Evolutionary conservation across 2,329 filamentous ascomycete species (phyloP), one percentile per base, ranked within the genome.

Genomic region (Calonectria hawksworthii): DNA sequence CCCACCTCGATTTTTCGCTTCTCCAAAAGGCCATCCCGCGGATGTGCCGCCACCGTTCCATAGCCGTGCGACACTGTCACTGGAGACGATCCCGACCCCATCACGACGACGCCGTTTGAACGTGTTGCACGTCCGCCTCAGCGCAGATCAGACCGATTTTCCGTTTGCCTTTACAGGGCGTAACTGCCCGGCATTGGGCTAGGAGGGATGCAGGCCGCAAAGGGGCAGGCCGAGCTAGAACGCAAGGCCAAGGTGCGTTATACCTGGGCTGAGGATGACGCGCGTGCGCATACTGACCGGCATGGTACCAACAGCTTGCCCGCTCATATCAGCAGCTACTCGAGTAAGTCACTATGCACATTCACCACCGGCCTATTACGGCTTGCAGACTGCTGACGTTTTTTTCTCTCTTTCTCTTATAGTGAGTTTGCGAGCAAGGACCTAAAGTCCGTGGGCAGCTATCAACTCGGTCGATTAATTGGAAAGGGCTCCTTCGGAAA

Each of bases 401-500:
- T 41, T 30, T 41, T 21, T 28, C 5, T 23, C n/a, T 16, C 11
- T n/a, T 30, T 85, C 16, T 41, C 16, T 41, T 41, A 1, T 4
- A 98, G 95, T 88, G 96, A 99, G 87, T 99, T 99, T 88, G 94
- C 95, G 75, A 95, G 95, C 80, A 94, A 94, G 84, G 96, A 99
- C 78, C 92, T 99, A 79, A 94, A 94, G 82, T 95, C 93, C 70
- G 97, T 99, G 75, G 97, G 97, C 80, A 99, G 98, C 87, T 99
- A 99, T 86, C 93, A 93, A 44, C 91, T 99, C 72, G 97, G 97
- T 59, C 93, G 93, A 74, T 89, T 99, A 73, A 98, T 99, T 83
- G 97, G 97, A 79, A 99, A 99, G 84, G 97, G 97, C 73, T 98
- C 96, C 77, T 99, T 99, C 86, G 97, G 97, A 82, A 99, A 98